Conservation (phyloP, 2,329 filamentous ascomycete species). For the Cladorrhinum sp. region DNA sequence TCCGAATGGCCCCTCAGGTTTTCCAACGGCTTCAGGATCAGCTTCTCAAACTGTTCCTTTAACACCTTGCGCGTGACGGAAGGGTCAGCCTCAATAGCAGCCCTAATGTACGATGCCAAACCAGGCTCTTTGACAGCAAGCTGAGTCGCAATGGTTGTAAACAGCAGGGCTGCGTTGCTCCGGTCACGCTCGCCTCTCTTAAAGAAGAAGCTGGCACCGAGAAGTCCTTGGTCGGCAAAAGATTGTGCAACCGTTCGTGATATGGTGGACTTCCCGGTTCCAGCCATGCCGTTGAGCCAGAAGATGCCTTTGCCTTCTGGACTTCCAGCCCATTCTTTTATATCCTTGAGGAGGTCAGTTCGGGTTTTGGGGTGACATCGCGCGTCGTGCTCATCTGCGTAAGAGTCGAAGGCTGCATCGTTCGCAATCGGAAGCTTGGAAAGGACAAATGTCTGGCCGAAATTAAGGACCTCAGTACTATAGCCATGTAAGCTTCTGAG, state of each 20-base stretch:
- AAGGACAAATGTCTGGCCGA: conserved; percentile 9
- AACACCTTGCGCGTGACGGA: conserved; percentile 26
- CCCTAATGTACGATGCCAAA: conserved; percentile 28
- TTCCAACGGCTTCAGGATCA: conserved; percentile 23
- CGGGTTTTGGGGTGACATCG: conserved; percentile 33
- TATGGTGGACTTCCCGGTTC: conserved; percentile 41
- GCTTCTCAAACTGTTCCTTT: conserved; percentile 39
- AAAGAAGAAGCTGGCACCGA: conserved; percentile 45
- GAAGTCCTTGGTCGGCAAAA: conserved; percentile 15
- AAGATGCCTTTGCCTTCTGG: conserved; percentile 29
- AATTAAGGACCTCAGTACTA: conserved; percentile 9
- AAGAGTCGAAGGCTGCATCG: conserved; percentile 35
- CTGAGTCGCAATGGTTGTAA: conserved; percentile 40
- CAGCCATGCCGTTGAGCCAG: conserved; percentile 39
- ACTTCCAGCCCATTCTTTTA: conserved; percentile 31
- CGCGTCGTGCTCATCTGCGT: conserved; percentile 33
- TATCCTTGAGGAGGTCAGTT: conserved; percentile 31
- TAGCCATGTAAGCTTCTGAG: conserved; percentile 1
- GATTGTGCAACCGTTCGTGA: conserved; percentile 32
- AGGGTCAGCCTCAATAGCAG: conserved; percentile 32
- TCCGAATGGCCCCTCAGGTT: background rate
- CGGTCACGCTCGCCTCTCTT: conserved; percentile 40
- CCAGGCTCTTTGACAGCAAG: conserved; percentile 30
- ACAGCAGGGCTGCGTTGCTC: conserved; percentile 30
- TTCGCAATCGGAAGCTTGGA: background rate